Evolutionary conservation across 2,329 filamentous ascomycete species (phyloP), one percentile per base, ranked within the genome.

Genomic region (Aspergillus sp.): DNA sequence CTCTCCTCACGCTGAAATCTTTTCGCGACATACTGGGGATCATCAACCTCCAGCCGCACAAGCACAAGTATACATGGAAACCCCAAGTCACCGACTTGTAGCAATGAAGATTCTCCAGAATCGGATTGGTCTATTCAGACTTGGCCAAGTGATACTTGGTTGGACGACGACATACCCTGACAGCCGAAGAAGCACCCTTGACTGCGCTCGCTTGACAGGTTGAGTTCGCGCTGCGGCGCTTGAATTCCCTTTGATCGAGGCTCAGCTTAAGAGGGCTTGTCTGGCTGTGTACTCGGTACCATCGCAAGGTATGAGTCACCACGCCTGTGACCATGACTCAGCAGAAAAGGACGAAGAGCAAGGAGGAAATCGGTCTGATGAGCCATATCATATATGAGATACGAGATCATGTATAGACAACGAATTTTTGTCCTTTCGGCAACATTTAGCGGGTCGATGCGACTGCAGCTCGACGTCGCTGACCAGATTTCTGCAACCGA

Each of bases 51-150:
- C 54, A 45, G 58, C 50, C 51, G 58, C 62, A 43, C 64, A 68
- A 68, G 68, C 69, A 67, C 71, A 70, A 68, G 51, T 66, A 66
- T 70, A 69, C 69, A 71, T 68, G 73, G 70, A 66, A 45, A 46
- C 60, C 55, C 66, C 71, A 73, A 72, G 75, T 74, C 66, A 63
- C 65, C 65, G 77, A 77, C 77, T 79, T 74, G 77, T 63, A 79
- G 72, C 77, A 79, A 79, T 79, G 77, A 79, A 77, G 68, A 73
- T 73, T 62, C 57, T 61, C 54, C 23, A 50, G 53, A 59, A 72
- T 75, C 63, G 74, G 76, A 79, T 77, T 79, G 76, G 77, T 78
- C 76, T 69, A 57, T 65, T 64, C 64, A 67, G 63, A 69, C 73
- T 76, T 72, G 69, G 66, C 74, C 73, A 70, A 72, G 65, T 67